Conservation (phyloP, 2,329 filamentous ascomycete species). For the Talaromyces piceae region DNA sequence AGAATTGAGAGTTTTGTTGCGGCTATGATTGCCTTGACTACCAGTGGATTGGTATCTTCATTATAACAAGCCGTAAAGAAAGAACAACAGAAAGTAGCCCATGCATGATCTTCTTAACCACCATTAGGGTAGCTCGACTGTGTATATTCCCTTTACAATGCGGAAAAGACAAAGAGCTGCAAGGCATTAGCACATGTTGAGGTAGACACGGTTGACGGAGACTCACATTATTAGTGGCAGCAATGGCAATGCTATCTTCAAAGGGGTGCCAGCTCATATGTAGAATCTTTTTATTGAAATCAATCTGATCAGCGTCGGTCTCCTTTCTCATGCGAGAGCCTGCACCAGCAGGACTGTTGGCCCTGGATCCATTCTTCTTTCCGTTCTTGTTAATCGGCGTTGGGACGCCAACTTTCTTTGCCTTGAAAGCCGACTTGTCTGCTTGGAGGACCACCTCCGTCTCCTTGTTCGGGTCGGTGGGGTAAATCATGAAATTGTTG, state of each 20-base stretch:
- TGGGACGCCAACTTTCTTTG: conserved; percentile 97
- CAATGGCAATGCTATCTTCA: conserved; percentile 98
- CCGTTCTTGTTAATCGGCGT: conserved; percentile 88
- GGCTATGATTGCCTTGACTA: conserved; percentile 4
- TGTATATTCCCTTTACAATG: conserved; percentile 44
- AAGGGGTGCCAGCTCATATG: conserved; percentile 99
- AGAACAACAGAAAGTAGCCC: too few species aligned
- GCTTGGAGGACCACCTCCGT: conserved; percentile 96
- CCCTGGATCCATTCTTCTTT: conserved; percentile 84
- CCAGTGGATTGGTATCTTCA: background rate
- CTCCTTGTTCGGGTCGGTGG: conserved; percentile 90
- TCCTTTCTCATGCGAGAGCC: conserved; percentile 97
- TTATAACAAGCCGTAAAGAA: background rate
- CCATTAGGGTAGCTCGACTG: background rate
- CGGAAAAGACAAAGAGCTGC: conserved; percentile 72
- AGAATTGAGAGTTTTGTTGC: conserved; percentile 4
- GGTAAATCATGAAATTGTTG: conserved; percentile 99
- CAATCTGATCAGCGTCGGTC: conserved; percentile 97
- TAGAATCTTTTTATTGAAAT: conserved; percentile 99
- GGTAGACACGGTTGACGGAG: background rate
- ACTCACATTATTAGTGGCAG: conserved; percentile 97
- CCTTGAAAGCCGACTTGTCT: conserved; percentile 98
- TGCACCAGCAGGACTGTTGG: conserved; percentile 78
- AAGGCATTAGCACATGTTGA: conserved; percentile 10
- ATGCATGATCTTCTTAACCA: background rate